Conservation (phyloP, 768 basidiomycete species). For the Russula vinacea region DNA sequence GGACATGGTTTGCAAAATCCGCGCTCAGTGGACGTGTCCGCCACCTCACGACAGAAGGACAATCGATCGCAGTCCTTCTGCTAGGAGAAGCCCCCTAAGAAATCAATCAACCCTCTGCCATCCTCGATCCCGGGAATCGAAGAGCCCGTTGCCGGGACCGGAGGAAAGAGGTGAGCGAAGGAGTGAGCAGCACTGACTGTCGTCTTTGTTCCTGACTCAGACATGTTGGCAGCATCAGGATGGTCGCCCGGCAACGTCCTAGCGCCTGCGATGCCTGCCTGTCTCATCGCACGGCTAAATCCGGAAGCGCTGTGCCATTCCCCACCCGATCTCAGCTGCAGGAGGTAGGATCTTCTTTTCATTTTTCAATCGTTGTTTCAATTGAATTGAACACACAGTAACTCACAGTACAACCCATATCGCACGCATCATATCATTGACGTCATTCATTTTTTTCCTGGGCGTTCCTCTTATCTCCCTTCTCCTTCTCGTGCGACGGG, state of each 20-base stretch:
- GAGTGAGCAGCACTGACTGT: background rate
- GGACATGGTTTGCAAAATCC: background rate
- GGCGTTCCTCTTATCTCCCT: background rate
- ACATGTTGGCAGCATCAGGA: background rate
- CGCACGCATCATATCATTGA: background rate
- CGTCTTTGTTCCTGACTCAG: background rate
- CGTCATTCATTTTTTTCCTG: background rate
- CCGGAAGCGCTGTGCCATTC: constrained; percentile 1
- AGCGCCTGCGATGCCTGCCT: background rate
- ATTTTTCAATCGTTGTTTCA: background rate
- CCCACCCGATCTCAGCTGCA: background rate
- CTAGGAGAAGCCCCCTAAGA: no score
- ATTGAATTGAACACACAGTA: background rate
- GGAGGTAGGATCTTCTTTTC: background rate
- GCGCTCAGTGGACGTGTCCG: background rate
- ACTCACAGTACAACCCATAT: background rate
- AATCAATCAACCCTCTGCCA: background rate
- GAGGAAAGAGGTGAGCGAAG: background rate
- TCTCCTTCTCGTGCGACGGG: background rate
- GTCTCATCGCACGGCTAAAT: background rate
- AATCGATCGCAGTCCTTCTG: background rate
- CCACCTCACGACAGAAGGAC: background rate
- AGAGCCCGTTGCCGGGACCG: background rate
- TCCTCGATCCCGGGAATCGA: background rate
- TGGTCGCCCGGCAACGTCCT: constrained; percentile 1